Evolutionary conservation across 2,329 filamentous ascomycete species (phyloP), one percentile per base, ranked within the genome.

Genomic region (Aureobasidium leucospermi): DNA sequence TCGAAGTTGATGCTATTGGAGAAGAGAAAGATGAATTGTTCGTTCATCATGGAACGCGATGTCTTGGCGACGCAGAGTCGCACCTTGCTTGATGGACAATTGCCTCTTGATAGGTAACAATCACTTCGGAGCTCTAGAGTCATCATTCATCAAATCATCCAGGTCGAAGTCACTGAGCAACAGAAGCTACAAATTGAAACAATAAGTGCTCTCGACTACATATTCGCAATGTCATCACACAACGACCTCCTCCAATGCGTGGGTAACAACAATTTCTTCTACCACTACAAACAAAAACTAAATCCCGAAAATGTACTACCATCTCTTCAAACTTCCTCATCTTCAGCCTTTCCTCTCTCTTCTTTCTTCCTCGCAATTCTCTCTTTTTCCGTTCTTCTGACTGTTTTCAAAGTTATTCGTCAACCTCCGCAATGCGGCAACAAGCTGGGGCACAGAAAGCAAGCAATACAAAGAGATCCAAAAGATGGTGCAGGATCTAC

Each of bases 401-500:
- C 11, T 34, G 36, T 13, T 28, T 28, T 19, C 28, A 23, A 19
- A 74, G 71, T 67, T 74, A 16, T 67, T 71, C 11, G 64, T 64
- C 36, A 73, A 71, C 57, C 67, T 74, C 11, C 67, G 67, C 42
- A 74, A 73, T 58, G 69, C 71, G 28, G 63, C 63, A 9, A 62
- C 66, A n/a, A 72, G 70, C 5, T 73, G 71, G 57, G 72, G 72
- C 52, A 65, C 68, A 57, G 64, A 67, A 41, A 69, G 69, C 28
- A 59, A 65, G 2, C 67, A 70, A 28, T 68, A 70, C 60, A 64
- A 69, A 38, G 64, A 60, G 53, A 66, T 73, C 3, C 62, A 66
- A 11, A 64, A 62, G 2, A 68, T 65, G 23, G 63, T 74, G 4
- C 61, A 70, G 51, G 67, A 70, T 39, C 69, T 72, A 51, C 59